These are phyloP conservation scores for Cairneyella variabilis DNA, from an alignment of 495 filamentous ascomycete species.

Conservation along the genomic window DNA sequence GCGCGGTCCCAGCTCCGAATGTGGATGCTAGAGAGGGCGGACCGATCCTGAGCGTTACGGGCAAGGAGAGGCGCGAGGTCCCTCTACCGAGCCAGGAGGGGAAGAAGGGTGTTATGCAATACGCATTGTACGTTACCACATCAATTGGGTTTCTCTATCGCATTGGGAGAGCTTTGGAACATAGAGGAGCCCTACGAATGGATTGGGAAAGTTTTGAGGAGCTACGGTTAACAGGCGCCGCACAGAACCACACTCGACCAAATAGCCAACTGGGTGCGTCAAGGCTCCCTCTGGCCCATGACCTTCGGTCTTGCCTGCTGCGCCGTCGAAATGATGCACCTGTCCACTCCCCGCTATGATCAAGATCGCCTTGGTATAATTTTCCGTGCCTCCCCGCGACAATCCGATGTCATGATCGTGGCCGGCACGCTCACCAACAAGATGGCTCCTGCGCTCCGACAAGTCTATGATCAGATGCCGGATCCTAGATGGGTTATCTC, in stretches of 20 bases:
- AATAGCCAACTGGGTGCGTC: slow-evolving; percentile 91
- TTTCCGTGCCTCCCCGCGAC: slow-evolving; percentile 91
- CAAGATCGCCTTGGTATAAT: slow-evolving; percentile 96
- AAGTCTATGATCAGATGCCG: slow-evolving; percentile 98
- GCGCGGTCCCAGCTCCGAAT: slow-evolving; percentile 35
- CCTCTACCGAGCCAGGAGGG: slow-evolving; percentile 86
- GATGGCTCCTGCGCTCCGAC: slow-evolving; percentile 91
- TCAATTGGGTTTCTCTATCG: not conserved
- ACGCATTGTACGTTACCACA: slow-evolving; percentile 75
- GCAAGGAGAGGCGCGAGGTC: slow-evolving; percentile 59
- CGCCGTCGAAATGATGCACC: slow-evolving; percentile 98
- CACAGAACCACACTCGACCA: slow-evolving; percentile 84
- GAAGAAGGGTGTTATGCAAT: slow-evolving; percentile 94
- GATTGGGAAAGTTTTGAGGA: not conserved
- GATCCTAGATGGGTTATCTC: slow-evolving; percentile 89
- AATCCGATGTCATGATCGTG: slow-evolving; percentile 98
- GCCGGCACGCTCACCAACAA: slow-evolving; percentile 96
- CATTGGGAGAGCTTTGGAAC: not conserved
- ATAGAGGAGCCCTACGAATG: no score
- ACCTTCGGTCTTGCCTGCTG: slow-evolving; percentile 97
- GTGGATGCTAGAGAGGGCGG: slow-evolving; percentile 10
- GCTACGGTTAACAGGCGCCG: slow-evolving; percentile 8
- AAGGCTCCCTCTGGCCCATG: slow-evolving; percentile 95
- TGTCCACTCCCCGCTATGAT: slow-evolving; percentile 93
- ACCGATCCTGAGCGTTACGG: slow-evolving; percentile 34